Base-by-base conservation (phyloP, 352 stramenopile genomes). In the Pythium aristosporum region DNA sequence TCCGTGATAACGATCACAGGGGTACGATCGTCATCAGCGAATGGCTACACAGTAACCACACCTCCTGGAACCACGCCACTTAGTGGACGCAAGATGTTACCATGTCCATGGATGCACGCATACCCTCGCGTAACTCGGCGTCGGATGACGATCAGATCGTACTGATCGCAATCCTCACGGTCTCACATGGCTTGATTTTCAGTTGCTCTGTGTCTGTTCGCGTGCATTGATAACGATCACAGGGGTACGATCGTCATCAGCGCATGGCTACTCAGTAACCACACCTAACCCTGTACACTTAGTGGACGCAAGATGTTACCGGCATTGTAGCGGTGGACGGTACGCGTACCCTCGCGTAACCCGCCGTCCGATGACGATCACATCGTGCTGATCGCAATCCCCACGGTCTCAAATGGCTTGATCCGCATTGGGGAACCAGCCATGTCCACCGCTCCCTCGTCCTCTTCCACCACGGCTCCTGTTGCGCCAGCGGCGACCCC, bases 11-110 rank as follows among this genome's bases (percentile, higher is more conserved):
- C 61, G 53, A 57, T 63, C 36, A 7, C 0, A 15, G 50, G 41
- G 61, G 11, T 68, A 63, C 47, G 44, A 52, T 61, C 43, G 61
- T 39, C 15, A 62, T 57, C 44, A 55, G 2, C 42, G 21, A 50
- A 39, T 30, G n/a, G n/a, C 3, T 5, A 11, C 21, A 28, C 20
- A 60, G 18, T 9, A 46, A 46, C 34, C 8, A 39, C 34, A 46
- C 39, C 39, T 46, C n/a, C n/a, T n/a, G n/a, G n/a, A n/a, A n/a
- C n/a, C n/a, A n/a, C n/a, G n/a, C 10, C 46, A 52, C 46, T 52
- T 52, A 34, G 25, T 52, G 46, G n/a, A 52, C 46, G 28, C 21
- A 13, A 52, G 18, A 32, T 34, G 9, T 46, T 23, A n/a, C n/a
- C n/a, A n/a, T n/a, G n/a, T n/a, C n/a, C n/a, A n/a, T n/a, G n/a